Evolutionary conservation across 305 asterid genomes (phyloP), one percentile per base, ranked within the genome.

Genomic region (Caryopteris hybrid): DNA sequence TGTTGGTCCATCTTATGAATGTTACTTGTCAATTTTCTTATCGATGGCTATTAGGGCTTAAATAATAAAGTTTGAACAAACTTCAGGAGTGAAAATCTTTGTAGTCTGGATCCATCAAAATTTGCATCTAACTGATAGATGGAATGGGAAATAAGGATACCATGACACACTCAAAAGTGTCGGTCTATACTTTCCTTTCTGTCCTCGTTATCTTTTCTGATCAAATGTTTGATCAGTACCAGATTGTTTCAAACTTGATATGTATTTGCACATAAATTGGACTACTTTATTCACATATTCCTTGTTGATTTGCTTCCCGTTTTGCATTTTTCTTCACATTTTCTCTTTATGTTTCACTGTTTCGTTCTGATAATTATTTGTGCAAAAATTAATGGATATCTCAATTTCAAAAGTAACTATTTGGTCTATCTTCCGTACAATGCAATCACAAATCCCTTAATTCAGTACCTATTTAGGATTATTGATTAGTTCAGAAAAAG

Each of bases 1-100:
- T 57, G 31, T 18, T 75, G 69, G 27, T 65, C 38, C 42, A 18
- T 68, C 62, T 55, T 27, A 22, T 64, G 45, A 23, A 61, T 74
- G 60, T 54, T 63, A 55, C 51, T 27, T 64, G 45, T 34, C 45
- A 66, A 22, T 43, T 67, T 47, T 21, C 18, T 12, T 41, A 65
- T 14, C 50, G 69, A 55, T 17, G 9, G 61, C 21, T 46, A 67
- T 46, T 8, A 41, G n/a, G n/a, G 46, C 68, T 47, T 61, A 17
- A 54, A 42, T 50, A 23, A 61, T 33, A 3, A 41, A 64, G 54
- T 14, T 51, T n/a, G 4, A 21, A 38, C 54, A 18, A 56, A 62
- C 47, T 38, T 66, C 41, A 36, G 22, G 41, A 31, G 25, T 34
- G 36, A 18, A 4, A 43, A 51, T 1, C 20, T 21, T 69, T 69